Evolutionary conservation across 2,329 filamentous ascomycete species (phyloP).

Genomic region (Cercospora citrullina): DNA sequence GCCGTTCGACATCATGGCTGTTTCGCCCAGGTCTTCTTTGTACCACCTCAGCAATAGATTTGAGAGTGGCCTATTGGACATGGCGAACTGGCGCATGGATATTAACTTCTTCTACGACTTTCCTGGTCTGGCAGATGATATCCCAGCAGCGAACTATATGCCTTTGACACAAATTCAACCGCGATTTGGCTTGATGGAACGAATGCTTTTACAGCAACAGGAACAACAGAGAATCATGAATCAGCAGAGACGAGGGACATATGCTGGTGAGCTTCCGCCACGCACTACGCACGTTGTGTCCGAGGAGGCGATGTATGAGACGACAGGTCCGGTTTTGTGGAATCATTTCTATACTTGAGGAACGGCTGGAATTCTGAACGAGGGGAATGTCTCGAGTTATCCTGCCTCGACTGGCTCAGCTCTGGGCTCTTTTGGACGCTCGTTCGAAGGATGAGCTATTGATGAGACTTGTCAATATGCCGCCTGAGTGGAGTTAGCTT

Average conservation of each 20-base stretch:
- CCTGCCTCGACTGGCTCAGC: background rate
- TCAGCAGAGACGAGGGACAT: conserved; percentile 17
- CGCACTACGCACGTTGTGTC: background rate
- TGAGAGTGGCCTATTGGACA: conserved; percentile 25
- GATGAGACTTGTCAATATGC: background rate
- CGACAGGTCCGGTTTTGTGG: conserved; percentile 5
- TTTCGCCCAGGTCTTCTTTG: conserved; percentile 17
- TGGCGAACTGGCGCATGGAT: conserved; percentile 29
- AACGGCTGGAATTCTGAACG: background rate
- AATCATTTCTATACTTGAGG: conserved; percentile 9
- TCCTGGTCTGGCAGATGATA: conserved; percentile 24
- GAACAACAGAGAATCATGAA: conserved; percentile 5
- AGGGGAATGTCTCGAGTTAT: background rate
- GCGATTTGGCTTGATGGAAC: conserved; percentile 22
- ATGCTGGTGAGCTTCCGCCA: conserved; percentile 4
- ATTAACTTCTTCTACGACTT: conserved; percentile 29
- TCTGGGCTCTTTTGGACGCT: background rate
- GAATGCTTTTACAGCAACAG: background rate
- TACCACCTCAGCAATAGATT: conserved; percentile 25
- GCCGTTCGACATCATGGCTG: conserved; percentile 23
- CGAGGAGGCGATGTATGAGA: conserved; percentile 3
- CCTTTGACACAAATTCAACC: conserved; percentile 23
- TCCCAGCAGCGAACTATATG: conserved; percentile 28
- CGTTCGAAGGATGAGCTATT: background rate
- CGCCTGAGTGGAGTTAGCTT: background rate